phyloP scores from a whole-genome alignment of 768 basidiomycete species.

The Lentinula edodes region DNA sequence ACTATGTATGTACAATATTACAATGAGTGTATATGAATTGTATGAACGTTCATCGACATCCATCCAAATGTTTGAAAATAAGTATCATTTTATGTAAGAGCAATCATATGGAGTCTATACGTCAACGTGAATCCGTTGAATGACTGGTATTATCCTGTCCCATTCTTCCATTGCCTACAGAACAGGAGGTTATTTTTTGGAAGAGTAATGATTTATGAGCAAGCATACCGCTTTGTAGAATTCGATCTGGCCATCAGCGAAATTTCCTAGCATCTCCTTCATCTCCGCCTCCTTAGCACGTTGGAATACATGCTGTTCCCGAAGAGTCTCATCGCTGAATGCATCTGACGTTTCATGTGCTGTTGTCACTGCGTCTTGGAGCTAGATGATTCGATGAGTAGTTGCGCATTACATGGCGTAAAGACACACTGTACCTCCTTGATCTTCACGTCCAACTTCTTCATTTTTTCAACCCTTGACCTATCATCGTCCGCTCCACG shows the following conservation, averaged over 20 bases:
- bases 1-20: background rate
- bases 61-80: slow-evolving; percentile 6
- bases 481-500: slow-evolving; percentile 92
- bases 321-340: slow-evolving; percentile 91
- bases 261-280: slow-evolving; percentile 88
- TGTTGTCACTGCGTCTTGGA: slow-evolving; percentile 93
- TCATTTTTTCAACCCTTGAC: slow-evolving; percentile 89
- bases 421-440: slow-evolving; percentile 65
- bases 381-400: slow-evolving; percentile 35
- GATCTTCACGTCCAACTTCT: slow-evolving; percentile 88
- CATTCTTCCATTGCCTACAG: slow-evolving; percentile 91
- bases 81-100: background rate
- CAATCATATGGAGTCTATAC: slow-evolving; percentile 40
- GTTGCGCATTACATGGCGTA: background rate
- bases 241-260: slow-evolving; percentile 94
- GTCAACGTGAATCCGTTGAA: slow-evolving; percentile 92
- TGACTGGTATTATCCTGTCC: slow-evolving; percentile 90
- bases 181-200: slow-evolving; percentile 1
- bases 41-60: background rate
- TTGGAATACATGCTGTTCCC: slow-evolving; percentile 89
- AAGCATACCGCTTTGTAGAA: slow-evolving; percentile 78
- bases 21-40: background rate
- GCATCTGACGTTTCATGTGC: slow-evolving; percentile 95
- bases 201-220: background rate
- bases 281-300: slow-evolving; percentile 90